Evolutionary conservation across 176 grass and related monocot genomes (phyloP), one percentile per base, ranked within the genome.

Genomic region (Ampelocalamus luodianensis): DNA sequence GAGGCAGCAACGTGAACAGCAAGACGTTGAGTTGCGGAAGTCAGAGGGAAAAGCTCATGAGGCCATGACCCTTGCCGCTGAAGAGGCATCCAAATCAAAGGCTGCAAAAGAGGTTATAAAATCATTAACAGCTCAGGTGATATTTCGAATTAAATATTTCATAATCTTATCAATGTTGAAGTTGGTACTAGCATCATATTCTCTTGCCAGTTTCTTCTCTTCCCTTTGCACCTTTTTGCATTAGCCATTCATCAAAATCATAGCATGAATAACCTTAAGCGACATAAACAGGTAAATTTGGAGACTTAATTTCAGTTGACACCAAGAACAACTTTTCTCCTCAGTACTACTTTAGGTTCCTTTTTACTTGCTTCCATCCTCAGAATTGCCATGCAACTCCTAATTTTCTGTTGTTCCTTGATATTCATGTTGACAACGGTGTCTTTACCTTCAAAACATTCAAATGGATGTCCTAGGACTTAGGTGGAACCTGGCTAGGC

Each of bases 91-190:
- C 45, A 98, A 94, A 87, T 91, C 92, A 0, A 92, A 90, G 79
- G 88, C 91, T 49, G 89, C 96, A 44, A 98, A 98, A 61, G 96
- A 98, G 60, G 96, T 92, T 15, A 98, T 98, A 87, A 98, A 98
- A 80, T 89, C 96, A 43, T 77, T 98, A 55, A 95, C 93, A 45
- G 90, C 93, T 43, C 91, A 98, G 96, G 96, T 96, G 86, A 51
- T 67, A 42, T 85, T 84, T 46, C 8, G 32, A 16, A 14, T 36
- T 54, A 17, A 43, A 18, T 37, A 27, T 74, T 44, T 5, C 3
- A 38, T 40, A 17, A 1, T 79, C 23, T 66, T 76, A 43, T 42
- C 10, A 8, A 61, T 77, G 4, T 40, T 34, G 12, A 4, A 68
- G 4, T 73, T 80, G 3, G 50, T 74, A 4, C 67, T 37, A 43